These are phyloP conservation scores for Ustilago shanxiensis DNA, from an alignment of 1,284 basidiomycete genomes.

Conservation along the genomic window DNA sequence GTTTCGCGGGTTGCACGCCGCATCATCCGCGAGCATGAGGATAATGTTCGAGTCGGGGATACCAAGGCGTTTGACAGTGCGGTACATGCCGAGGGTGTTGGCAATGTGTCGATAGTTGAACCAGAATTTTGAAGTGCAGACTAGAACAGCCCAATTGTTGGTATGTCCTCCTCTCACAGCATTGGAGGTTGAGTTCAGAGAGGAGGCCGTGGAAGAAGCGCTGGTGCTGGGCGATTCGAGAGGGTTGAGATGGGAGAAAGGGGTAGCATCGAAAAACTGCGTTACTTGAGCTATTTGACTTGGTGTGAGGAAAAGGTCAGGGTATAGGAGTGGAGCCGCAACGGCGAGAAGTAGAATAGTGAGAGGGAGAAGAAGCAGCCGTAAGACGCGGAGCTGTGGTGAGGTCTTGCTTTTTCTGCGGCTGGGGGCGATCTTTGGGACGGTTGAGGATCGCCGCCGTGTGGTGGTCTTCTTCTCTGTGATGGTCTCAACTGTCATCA, in stretches of 20 bases:
- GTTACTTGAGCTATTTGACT: slow-evolving; percentile 39
- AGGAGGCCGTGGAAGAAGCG: neutral
- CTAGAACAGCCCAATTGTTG: slow-evolving; percentile 98
- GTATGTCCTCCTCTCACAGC: slow-evolving; percentile 70
- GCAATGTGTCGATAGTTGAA: slow-evolving; percentile 99
- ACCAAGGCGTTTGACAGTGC: slow-evolving; percentile 95
- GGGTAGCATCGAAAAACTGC: slow-evolving; percentile 39
- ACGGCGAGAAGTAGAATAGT: slow-evolving; percentile 1
- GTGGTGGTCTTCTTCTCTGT: slow-evolving; percentile 3
- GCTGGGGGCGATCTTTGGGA: neutral
- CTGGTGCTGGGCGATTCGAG: neutral
- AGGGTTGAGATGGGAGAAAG: neutral
- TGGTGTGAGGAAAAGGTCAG: slow-evolving; percentile 33
- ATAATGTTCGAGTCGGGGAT: slow-evolving; percentile 99
- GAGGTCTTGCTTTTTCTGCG: neutral
- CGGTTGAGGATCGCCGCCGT: neutral
- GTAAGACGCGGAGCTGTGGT: neutral
- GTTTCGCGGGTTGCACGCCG: slow-evolving; percentile 92
- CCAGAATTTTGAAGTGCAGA: slow-evolving; percentile 94
- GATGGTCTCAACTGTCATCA: neutral
- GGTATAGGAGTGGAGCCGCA: slow-evolving; percentile 20
- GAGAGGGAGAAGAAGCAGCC: slow-evolving; percentile 15
- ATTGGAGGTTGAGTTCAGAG: neutral
- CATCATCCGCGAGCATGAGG: slow-evolving; percentile 97
- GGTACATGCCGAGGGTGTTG: slow-evolving; percentile 98